A percentile compares a stretch with the other conserved stretches of the same genome.
These are phyloP conservation scores for Saccharomyces uvarum DNA, from an alignment of 1,139 yeast genomes.

Conservation along the genomic window DNA sequence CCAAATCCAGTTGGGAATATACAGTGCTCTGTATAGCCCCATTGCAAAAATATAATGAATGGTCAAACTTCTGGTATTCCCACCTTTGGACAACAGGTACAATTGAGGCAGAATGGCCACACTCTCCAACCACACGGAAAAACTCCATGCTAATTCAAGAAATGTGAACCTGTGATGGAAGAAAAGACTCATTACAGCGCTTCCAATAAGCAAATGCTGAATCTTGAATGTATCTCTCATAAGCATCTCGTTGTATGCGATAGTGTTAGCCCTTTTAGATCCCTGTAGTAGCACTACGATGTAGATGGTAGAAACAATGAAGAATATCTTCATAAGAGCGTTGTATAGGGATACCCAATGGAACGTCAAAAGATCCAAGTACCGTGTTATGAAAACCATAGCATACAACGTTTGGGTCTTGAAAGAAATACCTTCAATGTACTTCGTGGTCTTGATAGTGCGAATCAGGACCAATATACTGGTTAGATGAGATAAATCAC, in stretches of 20 bases:
- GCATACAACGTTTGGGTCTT: constrained; percentile 81
- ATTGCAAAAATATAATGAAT: constrained; percentile 89
- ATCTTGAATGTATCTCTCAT: constrained; percentile 73
- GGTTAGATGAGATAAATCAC: constrained; percentile 77
- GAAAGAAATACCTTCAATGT: constrained; percentile 78
- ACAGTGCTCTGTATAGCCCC: constrained; percentile 80
- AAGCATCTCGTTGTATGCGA: constrained; percentile 42
- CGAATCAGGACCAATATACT: constrained; percentile 70
- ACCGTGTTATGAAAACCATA: constrained; percentile 71
- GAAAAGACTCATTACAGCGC: constrained; percentile 51
- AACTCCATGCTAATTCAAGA: constrained; percentile 65
- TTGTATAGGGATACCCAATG: constrained; percentile 64
- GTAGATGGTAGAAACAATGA: constrained; percentile 66
- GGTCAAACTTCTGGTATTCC: constrained; percentile 81
- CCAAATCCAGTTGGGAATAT: constrained; percentile 92
- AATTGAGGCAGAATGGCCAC: constrained; percentile 90
- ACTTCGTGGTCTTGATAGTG: constrained; percentile 56
- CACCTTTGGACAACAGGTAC: constrained; percentile 81
- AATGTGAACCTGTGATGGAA: constrained; percentile 60
- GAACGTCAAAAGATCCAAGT: constrained; percentile 52
- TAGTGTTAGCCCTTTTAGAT: constrained; percentile 41
- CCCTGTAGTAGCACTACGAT: constrained; percentile 63
- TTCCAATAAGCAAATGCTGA: constrained; percentile 60
- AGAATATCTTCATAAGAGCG: constrained; percentile 71
- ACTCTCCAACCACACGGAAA: constrained; percentile 79